phyloP scores from a whole-genome alignment of 129 eudicot species.

The Silybum marianum region DNA sequence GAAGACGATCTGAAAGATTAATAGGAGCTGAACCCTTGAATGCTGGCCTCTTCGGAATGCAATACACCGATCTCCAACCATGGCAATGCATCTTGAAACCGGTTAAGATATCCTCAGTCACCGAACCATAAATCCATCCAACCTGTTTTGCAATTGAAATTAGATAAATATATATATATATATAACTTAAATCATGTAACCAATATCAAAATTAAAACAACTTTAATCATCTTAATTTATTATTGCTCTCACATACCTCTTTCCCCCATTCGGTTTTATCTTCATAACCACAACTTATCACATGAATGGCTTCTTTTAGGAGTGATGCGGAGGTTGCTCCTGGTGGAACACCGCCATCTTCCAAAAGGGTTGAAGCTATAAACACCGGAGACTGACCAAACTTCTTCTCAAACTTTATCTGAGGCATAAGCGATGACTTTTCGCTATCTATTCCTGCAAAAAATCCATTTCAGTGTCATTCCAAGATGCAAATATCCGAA shows the following conservation, averaged over 20 bases:
- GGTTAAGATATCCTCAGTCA: slow-evolving; percentile 87
- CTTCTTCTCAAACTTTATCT: slow-evolving; percentile 85
- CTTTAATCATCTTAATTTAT: slow-evolving; percentile 19
- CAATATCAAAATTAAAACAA: background rate
- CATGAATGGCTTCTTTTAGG: slow-evolving; percentile 94
- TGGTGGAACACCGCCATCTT: slow-evolving; percentile 78
- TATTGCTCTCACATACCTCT: slow-evolving; percentile 55
- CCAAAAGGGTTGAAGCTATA: slow-evolving; percentile 83
- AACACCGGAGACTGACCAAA: slow-evolving; percentile 92
- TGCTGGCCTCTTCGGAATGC: slow-evolving; percentile 83
- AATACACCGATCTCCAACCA: slow-evolving; percentile 90
- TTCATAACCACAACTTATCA: slow-evolving; percentile 90
- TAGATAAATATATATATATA: background rate
- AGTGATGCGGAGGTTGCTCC: slow-evolving; percentile 78
- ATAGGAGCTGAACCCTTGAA: slow-evolving; percentile 93
- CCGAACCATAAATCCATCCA: slow-evolving; percentile 94
- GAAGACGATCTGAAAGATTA: slow-evolving; percentile 89
- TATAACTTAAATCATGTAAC: too few species aligned
- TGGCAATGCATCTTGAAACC: slow-evolving; percentile 96
- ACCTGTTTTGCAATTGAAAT: slow-evolving; percentile 44
- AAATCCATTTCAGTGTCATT: slow-evolving; percentile 1
- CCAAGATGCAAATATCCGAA: background rate
- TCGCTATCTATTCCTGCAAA: slow-evolving; percentile 80
- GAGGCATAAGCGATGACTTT: slow-evolving; percentile 87
- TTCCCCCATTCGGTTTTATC: slow-evolving; percentile 97